These are phyloP conservation scores for Neoscytalidium dimidiatum DNA, from an alignment of 2,329 filamentous ascomycete species.

Conservation along the genomic window DNA sequence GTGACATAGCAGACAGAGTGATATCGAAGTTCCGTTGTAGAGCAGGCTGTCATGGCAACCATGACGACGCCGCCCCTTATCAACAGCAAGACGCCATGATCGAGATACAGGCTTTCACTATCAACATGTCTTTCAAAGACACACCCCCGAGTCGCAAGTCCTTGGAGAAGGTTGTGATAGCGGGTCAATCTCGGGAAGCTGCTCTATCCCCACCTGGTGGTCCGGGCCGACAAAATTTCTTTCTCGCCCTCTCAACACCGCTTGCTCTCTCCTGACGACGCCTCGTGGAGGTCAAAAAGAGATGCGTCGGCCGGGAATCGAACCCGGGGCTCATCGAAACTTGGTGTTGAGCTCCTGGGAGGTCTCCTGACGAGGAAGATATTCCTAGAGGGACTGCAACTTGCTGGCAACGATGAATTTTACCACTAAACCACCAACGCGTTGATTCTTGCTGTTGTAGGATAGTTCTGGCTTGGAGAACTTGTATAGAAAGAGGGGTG, in stretches of 20 bases:
- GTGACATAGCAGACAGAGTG: no score
- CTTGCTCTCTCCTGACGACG: no score
- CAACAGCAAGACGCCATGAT: no score
- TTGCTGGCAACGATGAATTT: constrained; percentile 9
- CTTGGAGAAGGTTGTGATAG: neutral
- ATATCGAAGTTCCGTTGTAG: no score
- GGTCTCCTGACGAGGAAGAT: neutral
- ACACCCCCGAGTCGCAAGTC: neutral
- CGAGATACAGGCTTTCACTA: no score
- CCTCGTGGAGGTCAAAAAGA: neutral
- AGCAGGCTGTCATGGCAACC: no score
- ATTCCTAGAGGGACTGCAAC: neutral
- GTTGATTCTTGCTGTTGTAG: neutral
- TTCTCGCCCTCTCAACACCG: neutral
- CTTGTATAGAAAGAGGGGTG: neutral
- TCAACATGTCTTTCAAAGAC: no score
- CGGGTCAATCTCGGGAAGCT: neutral
- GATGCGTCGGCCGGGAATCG: constrained; percentile 16
- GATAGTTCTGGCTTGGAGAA: fast-evolving
- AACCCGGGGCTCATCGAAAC: constrained; percentile 15
- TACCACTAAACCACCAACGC: constrained; percentile 14
- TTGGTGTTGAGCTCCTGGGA: neutral
- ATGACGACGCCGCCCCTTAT: no score
- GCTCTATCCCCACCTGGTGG: neutral
- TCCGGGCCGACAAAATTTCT: neutral